phyloP scores from a whole-genome alignment of 352 stramenopile genomes.

The Phytophthora brassicae region DNA sequence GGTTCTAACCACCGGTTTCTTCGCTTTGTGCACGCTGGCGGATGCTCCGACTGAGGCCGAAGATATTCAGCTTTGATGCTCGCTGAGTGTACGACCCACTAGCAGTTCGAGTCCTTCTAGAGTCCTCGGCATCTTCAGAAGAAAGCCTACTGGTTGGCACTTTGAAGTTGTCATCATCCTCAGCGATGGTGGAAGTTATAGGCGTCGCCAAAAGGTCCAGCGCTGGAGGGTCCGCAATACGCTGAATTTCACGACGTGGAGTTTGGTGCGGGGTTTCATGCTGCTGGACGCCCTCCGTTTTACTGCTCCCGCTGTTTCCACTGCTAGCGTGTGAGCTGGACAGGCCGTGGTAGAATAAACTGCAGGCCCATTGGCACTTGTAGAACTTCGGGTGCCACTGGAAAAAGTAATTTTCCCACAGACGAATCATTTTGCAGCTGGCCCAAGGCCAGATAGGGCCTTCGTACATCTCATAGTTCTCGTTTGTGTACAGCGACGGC shows the following conservation, averaged over 20 bases:
- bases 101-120: conserved; percentile 21
- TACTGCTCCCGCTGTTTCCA: background rate
- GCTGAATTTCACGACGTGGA: conserved; percentile 1
- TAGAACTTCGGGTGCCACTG: conserved; percentile 86
- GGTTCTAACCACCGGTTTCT: conserved; percentile 26
- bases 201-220: conserved; percentile 31
- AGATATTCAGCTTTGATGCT: conserved; percentile 30
- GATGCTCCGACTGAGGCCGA: conserved; percentile 20
- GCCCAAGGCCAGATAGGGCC: conserved; percentile 82
- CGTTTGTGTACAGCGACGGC: conserved; percentile 50
- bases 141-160: conserved; percentile 27
- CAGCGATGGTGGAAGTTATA: conserved; percentile 26
- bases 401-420: conserved; percentile 87
- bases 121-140: conserved; percentile 11
- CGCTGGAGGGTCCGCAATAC: conserved; percentile 23
- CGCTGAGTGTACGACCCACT: conserved; percentile 33
- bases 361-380: conserved; percentile 74
- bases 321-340: conserved; percentile 19
- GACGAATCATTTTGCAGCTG: conserved; percentile 71
- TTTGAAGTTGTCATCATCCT: conserved; percentile 20
- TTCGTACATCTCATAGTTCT: conserved; percentile 44
- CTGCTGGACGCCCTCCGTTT: conserved; percentile 12
- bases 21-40: conserved; percentile 33
- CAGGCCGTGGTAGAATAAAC: conserved; percentile 39
- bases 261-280: conserved; percentile 17